Conservation (phyloP, 1,284 basidiomycete species). For the Tylopilus orsonianus region DNA sequence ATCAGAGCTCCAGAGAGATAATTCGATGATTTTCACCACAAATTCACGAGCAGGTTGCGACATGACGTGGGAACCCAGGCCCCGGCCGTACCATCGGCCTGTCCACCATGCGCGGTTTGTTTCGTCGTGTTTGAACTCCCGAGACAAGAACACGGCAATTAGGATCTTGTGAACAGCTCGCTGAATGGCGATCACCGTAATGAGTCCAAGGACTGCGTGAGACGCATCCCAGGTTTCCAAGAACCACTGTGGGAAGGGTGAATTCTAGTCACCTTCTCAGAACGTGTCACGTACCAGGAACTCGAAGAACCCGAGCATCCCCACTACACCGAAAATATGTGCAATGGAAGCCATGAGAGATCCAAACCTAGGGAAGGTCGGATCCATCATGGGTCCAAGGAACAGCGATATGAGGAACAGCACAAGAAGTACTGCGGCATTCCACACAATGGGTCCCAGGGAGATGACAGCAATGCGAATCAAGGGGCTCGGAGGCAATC, state of each 20-base stretch:
- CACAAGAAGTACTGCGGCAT: constrained; percentile 83
- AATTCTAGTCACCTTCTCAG: constrained; percentile 2
- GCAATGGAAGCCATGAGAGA: constrained; percentile 88
- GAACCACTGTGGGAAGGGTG: constrained; percentile 70
- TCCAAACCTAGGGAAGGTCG: constrained; percentile 82
- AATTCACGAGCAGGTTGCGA: constrained; percentile 89
- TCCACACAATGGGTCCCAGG: constrained; percentile 94
- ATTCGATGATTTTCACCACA: constrained; percentile 83
- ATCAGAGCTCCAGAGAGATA: constrained; percentile 80
- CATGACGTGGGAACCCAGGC: constrained; percentile 83
- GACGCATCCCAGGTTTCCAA: constrained; percentile 90
- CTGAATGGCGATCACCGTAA: constrained; percentile 86
- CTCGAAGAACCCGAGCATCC: constrained; percentile 92
- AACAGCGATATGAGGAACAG: constrained; percentile 91
- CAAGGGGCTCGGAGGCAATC: constrained; percentile 69
- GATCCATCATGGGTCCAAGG: constrained; percentile 89
- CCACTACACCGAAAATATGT: constrained; percentile 77
- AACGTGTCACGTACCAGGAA: constrained; percentile 68
- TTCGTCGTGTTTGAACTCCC: constrained; percentile 98
- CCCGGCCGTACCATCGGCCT: constrained; percentile 93
- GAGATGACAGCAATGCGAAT: constrained; percentile 93
- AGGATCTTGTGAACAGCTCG: constrained; percentile 89
- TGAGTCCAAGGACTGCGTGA: constrained; percentile 87
- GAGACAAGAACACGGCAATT: constrained; percentile 88
- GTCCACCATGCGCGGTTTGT: constrained; percentile 98